Conservation (phyloP, 1,284 basidiomycete genomes). For the Athelia psychrophila region DNA sequence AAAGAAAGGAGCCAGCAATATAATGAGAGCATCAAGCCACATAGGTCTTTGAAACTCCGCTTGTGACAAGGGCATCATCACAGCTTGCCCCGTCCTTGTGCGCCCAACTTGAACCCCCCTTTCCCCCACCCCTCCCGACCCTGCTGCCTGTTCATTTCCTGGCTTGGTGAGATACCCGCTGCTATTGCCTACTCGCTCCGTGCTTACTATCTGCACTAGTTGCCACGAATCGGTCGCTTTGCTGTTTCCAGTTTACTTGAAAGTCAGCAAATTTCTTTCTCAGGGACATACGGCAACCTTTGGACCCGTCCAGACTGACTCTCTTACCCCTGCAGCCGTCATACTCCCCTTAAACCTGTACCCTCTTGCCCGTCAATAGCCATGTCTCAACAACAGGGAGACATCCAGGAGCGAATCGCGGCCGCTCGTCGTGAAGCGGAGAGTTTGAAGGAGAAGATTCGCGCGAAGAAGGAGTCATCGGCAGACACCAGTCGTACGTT, state of each 20-base stretch:
- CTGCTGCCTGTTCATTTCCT: too few relatives aligned
- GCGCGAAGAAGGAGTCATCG: constrained; percentile 91
- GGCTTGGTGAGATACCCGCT: too few relatives aligned
- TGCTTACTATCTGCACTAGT: not conserved
- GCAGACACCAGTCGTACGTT: constrained; percentile 93
- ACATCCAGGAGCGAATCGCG: constrained; percentile 93
- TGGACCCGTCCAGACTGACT: not conserved
- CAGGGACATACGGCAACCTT: not conserved
- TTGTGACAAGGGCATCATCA: too few relatives aligned
- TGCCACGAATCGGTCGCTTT: not conserved
- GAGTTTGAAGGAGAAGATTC: constrained; percentile 95
- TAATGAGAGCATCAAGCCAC: too few relatives aligned
- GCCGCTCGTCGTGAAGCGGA: constrained; percentile 96
- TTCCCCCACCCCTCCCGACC: too few relatives aligned
- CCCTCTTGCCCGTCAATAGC: constrained; percentile 17
- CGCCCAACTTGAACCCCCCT: too few relatives aligned
- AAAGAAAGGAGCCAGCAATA: too few relatives aligned
- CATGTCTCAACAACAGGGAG: constrained; percentile 80
- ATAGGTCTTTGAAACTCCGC: too few relatives aligned
- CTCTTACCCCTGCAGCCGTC: constrained; percentile 4
- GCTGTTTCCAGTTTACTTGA: not conserved
- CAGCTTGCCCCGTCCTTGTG: too few relatives aligned
- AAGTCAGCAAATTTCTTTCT: not conserved
- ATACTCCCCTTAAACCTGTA: constrained; percentile 8
- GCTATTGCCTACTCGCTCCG: too few relatives aligned